Percentiles rank a stretch among this genome's conserved stretches.
Evolutionary conservation across 257 asterid species (phyloP).

Genomic region (Solanum sparsipilum): DNA sequence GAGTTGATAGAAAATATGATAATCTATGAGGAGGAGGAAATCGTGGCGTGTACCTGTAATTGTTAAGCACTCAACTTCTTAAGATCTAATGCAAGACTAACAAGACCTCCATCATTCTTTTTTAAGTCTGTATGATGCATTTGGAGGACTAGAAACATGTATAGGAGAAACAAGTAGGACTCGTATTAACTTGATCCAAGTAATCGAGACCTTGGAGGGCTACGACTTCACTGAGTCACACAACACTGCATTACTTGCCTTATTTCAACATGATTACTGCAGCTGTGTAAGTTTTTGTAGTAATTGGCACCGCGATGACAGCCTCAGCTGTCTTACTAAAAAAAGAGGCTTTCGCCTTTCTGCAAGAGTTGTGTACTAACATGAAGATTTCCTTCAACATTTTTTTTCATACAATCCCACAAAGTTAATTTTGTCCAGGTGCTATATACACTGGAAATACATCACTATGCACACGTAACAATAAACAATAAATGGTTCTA

Average conservation of each 20-base stretch:
- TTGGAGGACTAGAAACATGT: background rate
- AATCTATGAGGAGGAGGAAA: background rate
- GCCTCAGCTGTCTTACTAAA: background rate
- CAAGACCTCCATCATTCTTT: background rate
- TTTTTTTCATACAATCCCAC: background rate
- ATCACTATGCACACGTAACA: slow-evolving; percentile 35
- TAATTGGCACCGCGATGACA: background rate
- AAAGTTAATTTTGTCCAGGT: background rate
- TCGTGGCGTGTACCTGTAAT: background rate
- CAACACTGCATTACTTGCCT: background rate
- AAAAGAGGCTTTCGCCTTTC: background rate
- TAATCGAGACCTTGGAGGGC: background rate
- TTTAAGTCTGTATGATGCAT: background rate
- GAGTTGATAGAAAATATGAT: background rate
- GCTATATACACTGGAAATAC: slow-evolving; percentile 13
- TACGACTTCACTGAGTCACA: background rate
- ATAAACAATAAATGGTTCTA: slow-evolving; percentile 23
- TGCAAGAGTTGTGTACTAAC: background rate
- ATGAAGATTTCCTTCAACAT: background rate
- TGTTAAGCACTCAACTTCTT: background rate
- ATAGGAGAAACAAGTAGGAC: background rate
- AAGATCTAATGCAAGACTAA: background rate
- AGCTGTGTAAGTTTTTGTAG: background rate
- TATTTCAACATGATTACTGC: background rate
- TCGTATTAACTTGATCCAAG: background rate